A percentile compares a stretch with the other conserved stretches of the same genome.
These are phyloP conservation scores for Balakata baccata DNA, from an alignment of 345 rosid species.

Conservation along the genomic window DNA sequence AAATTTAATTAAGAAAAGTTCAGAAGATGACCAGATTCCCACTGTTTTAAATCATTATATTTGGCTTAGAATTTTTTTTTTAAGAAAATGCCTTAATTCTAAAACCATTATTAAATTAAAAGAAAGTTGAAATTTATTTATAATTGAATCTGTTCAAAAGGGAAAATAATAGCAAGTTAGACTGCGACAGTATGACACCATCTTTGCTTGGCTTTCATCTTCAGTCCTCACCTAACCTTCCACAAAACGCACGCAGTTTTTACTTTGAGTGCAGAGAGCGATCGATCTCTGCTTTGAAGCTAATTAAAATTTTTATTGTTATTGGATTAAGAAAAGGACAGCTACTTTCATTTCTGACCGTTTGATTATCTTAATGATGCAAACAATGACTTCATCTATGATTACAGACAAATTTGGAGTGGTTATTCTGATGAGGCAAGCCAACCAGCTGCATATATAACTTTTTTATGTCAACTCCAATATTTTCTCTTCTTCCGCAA, in stretches of 20 bases:
- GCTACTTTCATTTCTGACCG: conserved; percentile 20
- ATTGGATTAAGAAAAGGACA: conserved; percentile 50
- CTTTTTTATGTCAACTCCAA: not conserved
- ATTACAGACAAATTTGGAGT: conserved; percentile 26
- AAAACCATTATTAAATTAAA: too few species aligned
- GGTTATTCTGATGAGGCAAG: conserved; percentile 32
- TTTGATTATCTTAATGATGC: conserved; percentile 35
- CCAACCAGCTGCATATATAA: not conserved
- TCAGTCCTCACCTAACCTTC: conserved; percentile 27
- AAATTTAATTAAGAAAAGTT: not conserved
- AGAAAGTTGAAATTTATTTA: too few species aligned
- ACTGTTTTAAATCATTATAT: not conserved
- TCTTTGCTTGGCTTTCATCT: not conserved
- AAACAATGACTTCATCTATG: conserved; percentile 42
- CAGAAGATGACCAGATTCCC: not conserved
- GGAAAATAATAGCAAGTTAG: conserved; percentile 19
- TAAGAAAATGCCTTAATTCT: too few species aligned
- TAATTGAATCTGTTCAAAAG: conserved; percentile 11
- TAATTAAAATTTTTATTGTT: conserved; percentile 25
- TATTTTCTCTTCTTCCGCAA: not conserved
- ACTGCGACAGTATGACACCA: conserved; percentile 14
- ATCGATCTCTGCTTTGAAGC: conserved; percentile 39
- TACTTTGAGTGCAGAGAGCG: conserved; percentile 10
- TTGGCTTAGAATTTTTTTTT: too few species aligned
- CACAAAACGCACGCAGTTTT: conserved; percentile 18